Evolutionary conservation across 352 stramenopile species (phyloP).

Genomic region (Phytophthora colocasiae): DNA sequence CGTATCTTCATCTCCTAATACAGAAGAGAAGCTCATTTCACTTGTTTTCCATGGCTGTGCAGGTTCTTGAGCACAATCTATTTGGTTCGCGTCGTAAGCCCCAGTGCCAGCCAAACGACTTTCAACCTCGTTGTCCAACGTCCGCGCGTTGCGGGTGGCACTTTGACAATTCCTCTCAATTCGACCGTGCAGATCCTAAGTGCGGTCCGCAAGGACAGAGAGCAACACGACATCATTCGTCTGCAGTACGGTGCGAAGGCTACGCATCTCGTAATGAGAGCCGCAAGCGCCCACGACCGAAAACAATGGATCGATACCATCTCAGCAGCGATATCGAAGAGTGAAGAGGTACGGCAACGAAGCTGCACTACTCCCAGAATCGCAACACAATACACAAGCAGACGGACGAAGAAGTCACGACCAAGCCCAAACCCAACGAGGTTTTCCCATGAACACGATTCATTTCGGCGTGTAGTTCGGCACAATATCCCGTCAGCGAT

Average conservation of each 20-base stretch:
- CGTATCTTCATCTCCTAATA: background rate
- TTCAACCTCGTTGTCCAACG: conserved; percentile 34
- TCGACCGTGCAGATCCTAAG: conserved; percentile 20
- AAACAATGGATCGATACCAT: conserved; percentile 21
- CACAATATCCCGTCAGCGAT: conserved; percentile 23
- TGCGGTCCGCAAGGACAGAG: conserved; percentile 6
- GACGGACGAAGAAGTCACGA: too few relatives aligned
- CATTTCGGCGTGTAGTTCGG: conserved; percentile 19
- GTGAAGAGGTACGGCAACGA: too few relatives aligned
- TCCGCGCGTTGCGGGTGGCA: conserved; percentile 26
- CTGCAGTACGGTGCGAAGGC: conserved; percentile 12
- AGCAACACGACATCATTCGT: conserved; percentile 22
- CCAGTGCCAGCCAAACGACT: background rate
- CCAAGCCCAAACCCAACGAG: too few relatives aligned
- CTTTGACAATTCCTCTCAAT: conserved; percentile 30
- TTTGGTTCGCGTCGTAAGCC: conserved; percentile 13
- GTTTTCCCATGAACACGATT: background rate
- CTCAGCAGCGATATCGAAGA: background rate
- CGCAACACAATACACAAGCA: too few relatives aligned
- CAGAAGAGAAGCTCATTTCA: background rate
- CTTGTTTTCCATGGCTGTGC: background rate
- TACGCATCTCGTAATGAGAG: conserved; percentile 19
- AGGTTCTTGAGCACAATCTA: conserved; percentile 34
- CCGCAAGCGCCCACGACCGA: conserved; percentile 16
- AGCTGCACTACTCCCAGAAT: too few relatives aligned